phyloP scores from a whole-genome alignment of 1,139 yeast species.

The Zygosaccharomyces sapae region DNA sequence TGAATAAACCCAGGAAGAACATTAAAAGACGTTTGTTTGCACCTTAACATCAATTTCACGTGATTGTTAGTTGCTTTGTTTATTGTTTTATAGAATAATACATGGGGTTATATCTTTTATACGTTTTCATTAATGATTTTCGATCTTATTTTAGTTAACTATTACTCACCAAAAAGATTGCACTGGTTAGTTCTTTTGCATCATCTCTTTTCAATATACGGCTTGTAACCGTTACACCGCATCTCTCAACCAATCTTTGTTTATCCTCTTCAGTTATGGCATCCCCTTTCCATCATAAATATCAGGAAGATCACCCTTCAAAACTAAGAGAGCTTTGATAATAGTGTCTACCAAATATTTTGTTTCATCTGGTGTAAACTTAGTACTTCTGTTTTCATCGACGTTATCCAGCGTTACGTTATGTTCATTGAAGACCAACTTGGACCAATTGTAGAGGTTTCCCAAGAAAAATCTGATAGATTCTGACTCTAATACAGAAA shows the following conservation, averaged over 20 bases:
- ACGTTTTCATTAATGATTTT: background rate
- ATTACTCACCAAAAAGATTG: constrained; percentile 73
- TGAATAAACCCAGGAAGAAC: constrained; percentile 19
- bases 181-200: constrained; percentile 56
- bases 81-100: background rate
- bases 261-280: constrained; percentile 44
- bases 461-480: constrained; percentile 84
- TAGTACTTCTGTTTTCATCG: constrained; percentile 22
- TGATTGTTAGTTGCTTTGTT: too few relatives aligned
- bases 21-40: constrained; percentile 38
- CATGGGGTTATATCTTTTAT: constrained; percentile 1
- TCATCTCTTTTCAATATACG: constrained; percentile 50
- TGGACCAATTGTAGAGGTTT: constrained; percentile 76
- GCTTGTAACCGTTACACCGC: constrained; percentile 58
- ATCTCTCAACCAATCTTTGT: constrained; percentile 48
- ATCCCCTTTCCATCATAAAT: constrained; percentile 39
- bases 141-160: background rate
- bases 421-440: constrained; percentile 44
- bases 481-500: constrained; percentile 79
- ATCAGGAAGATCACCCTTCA: constrained; percentile 36
- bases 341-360: constrained; percentile 46
- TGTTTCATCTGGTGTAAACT: constrained; percentile 41
- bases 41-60: constrained; percentile 20
- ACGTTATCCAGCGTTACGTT: constrained; percentile 23
- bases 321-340: constrained; percentile 48